Base-by-base conservation (phyloP, 2,329 filamentous ascomycete genomes). In the Tolypocladium capitatum region DNA sequence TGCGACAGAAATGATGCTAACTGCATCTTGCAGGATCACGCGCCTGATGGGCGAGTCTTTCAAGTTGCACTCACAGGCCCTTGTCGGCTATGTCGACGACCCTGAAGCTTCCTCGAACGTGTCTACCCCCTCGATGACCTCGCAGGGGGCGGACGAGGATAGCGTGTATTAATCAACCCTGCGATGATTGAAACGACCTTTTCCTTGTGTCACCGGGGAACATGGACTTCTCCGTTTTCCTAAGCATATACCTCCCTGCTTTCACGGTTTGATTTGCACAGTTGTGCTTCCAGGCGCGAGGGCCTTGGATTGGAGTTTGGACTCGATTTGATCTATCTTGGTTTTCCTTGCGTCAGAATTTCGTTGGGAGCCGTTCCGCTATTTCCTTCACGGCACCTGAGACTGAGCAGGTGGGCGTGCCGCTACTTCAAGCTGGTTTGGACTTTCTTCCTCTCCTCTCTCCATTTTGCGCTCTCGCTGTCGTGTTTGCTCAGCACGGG, bases 11-110 rank as follows among this genome's bases (percentile, higher is more conserved):
- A 20, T 4, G 41, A 45, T 52, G 49, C 52, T 61, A 55, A 60
- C 53, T 21, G n/a, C 3, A 27, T 30, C 18, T 44, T 46, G 24
- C 60, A 91, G 86, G 49, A 91, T 94, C 63, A 91, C 87, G 58
- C 89, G 94, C 63, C 80, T 97, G 45, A 95, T 97, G 86, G 92
- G 92, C 60, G 92, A 97, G 69, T 90, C 92, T 46, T 97, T 98
- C 78, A 92, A 94, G 63, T 81, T 96, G 49, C 91, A 97, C 69
- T 86, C 90, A 34, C 90, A 97, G 71, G 90, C 92, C 55, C 81
- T 98, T 32, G 81, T 91, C 55, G 90, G 91, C 65, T 97, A 95
- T 62, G 89, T 96, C 63, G 91, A 96, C 64, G 85, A 90, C 58
- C 73, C 79, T 57, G 80, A 83, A 65, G 79, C 73, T 56, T 82